Evolutionary conservation across 495 filamentous ascomycete species (phyloP).

Genomic region (Astrocystis sublimbata): DNA sequence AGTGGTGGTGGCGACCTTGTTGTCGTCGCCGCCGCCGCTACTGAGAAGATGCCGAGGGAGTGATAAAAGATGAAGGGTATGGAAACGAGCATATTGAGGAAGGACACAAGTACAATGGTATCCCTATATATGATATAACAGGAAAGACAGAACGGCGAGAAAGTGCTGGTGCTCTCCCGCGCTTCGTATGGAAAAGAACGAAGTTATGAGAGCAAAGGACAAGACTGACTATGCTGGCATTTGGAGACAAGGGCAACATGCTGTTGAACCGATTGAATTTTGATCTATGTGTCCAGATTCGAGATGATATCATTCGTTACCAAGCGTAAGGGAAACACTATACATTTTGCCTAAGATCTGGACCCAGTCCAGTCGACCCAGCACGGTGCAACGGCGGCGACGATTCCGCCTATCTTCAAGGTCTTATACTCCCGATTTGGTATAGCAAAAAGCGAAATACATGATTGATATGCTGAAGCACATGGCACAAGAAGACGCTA

Average conservation of each 20-base stretch:
- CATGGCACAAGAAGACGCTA: too few species aligned
- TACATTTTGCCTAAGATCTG: slow-evolving; percentile 18
- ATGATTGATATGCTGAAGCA: too few species aligned
- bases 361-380: background rate
- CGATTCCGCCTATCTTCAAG: background rate
- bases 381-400: background rate
- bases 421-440: background rate
- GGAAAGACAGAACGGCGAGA: background rate
- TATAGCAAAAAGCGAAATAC: background rate
- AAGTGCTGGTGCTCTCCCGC: background rate
- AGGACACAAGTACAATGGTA: background rate
- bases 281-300: background rate
- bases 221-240: background rate
- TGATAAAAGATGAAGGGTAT: background rate
- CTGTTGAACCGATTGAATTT: background rate
- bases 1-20: background rate
- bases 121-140: too few species aligned
- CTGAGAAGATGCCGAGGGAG: background rate
- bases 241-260: background rate
- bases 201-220: background rate
- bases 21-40: background rate
- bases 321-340: background rate
- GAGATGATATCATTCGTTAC: background rate
- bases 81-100: slow-evolving; percentile 1
- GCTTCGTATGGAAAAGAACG: background rate